A percentile compares a stretch with the other conserved stretches of the same genome.
phyloP scores from a whole-genome alignment of 75 land plant genomes.

The Picea glauca region DNA sequence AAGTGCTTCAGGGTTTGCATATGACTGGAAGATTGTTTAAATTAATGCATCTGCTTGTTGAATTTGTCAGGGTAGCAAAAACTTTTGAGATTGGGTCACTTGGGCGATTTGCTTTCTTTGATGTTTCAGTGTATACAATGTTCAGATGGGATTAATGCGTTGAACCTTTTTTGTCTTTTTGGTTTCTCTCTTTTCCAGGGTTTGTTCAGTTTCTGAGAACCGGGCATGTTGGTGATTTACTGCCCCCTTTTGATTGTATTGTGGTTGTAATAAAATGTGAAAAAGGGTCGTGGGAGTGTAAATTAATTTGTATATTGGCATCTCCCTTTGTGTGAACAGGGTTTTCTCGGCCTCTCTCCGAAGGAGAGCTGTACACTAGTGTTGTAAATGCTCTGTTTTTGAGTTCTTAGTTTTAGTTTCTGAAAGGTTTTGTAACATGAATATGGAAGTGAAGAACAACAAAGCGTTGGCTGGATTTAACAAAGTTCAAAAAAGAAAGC shows the following conservation, averaged over 20 bases:
- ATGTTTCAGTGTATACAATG: too few species aligned
- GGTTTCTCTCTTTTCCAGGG: not conserved
- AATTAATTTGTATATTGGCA: not conserved
- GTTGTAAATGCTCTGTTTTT: slow-evolving; percentile 7
- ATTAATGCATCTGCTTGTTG: not conserved
- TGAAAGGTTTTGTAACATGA: slow-evolving; percentile 8
- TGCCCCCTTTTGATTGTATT: not conserved
- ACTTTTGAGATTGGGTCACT: too few species aligned
- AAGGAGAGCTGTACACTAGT: slow-evolving; percentile 7
- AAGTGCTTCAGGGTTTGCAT: not conserved
- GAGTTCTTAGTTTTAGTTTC: not conserved
- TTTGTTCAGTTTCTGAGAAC: not conserved
- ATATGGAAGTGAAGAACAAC: slow-evolving; percentile 5
- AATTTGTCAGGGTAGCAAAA: too few species aligned
- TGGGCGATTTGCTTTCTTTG: too few species aligned
- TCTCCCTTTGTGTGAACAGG: slow-evolving; percentile 8
- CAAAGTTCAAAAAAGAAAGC: slow-evolving; percentile 1
- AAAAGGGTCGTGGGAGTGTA: not conserved
- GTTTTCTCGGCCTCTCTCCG: slow-evolving; percentile 3
- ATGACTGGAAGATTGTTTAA: not conserved
- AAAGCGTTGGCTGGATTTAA: not conserved
- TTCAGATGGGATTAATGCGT: too few species aligned
- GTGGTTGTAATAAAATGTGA: not conserved
- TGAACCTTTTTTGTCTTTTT: too few species aligned
- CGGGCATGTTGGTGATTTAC: not conserved